A percentile compares a stretch with the other conserved stretches of the same genome.
Conservation (phyloP, 768 basidiomycete genomes). For the Leccinum aurantiacum region DNA sequence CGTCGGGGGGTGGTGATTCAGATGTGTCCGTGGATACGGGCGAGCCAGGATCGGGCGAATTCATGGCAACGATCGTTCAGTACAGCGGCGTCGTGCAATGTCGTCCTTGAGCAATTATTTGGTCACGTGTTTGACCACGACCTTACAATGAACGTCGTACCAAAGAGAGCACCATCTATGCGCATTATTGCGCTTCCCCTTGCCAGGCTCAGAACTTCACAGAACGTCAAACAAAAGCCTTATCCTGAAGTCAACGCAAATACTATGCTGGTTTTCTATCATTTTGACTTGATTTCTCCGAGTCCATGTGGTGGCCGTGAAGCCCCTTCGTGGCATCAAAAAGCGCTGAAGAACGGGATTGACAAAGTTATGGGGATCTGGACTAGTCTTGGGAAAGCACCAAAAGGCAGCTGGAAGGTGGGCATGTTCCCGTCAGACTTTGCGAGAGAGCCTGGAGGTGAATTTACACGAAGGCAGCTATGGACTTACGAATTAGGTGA, state of each 20-base stretch:
- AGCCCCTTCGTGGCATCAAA: conserved; percentile 27
- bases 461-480: conserved; percentile 39
- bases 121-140: conserved; percentile 21
- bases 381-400: conserved; percentile 67
- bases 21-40: conserved; percentile 39
- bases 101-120: not conserved
- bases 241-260: conserved; percentile 11
- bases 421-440: conserved; percentile 21
- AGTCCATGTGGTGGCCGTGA: conserved; percentile 30
- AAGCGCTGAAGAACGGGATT: conserved; percentile 45
- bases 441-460: conserved; percentile 2
- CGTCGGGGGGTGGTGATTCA: conserved; percentile 38
- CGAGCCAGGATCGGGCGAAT: conserved; percentile 39
- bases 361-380: conserved; percentile 57
- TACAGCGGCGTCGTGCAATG: not conserved
- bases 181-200: conserved; percentile 52
- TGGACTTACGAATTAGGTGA: conserved; percentile 64
- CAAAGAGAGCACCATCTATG: conserved; percentile 31
- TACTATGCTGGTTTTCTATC: conserved; percentile 42
- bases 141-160: conserved; percentile 15
- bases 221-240: conserved; percentile 9
- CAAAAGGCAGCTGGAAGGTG: conserved; percentile 73
- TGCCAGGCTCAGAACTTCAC: conserved; percentile 22
- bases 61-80: conserved; percentile 25
- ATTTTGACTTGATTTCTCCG: conserved; percentile 32